A percentile compares a stretch with the other conserved stretches of the same genome.
Conservation (phyloP, 345 rosid species). For the Geranium brycei region DNA sequence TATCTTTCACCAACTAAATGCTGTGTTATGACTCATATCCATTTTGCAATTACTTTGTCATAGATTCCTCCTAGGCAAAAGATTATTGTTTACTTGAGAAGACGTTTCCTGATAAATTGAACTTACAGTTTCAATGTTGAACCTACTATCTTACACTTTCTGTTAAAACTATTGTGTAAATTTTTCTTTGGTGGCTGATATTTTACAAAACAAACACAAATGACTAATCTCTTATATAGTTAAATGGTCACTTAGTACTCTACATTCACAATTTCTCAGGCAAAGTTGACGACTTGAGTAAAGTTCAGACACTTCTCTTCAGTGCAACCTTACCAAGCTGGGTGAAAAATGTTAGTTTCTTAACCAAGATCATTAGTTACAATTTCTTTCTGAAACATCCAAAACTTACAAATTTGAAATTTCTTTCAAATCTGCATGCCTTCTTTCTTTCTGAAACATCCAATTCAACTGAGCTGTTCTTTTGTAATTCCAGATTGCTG, state of each 20-base stretch:
- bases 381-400: background rate
- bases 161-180: too few species aligned
- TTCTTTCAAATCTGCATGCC: background rate
- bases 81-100: too few species aligned
- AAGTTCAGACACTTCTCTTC: slow-evolving; percentile 97
- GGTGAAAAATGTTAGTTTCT: slow-evolving; percentile 66
- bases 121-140: background rate
- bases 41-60: too few species aligned
- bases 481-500: slow-evolving; percentile 38
- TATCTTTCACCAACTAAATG: too few species aligned
- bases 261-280: slow-evolving; percentile 32
- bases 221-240: too few species aligned
- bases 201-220: too few species aligned
- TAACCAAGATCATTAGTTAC: background rate
- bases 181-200: background rate
- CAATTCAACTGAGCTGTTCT: slow-evolving; percentile 1
- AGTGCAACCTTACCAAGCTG: slow-evolving; percentile 89
- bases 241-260: background rate
- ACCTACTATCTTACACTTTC: too few species aligned
- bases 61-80: too few species aligned
- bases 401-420: background rate
- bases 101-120: background rate
- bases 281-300: slow-evolving; percentile 64
- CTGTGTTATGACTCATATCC: too few species aligned
- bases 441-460: background rate